These are phyloP conservation scores for Erigeron canadensis DNA, from an alignment of 129 eudicot genomes.

Conservation along the genomic window DNA sequence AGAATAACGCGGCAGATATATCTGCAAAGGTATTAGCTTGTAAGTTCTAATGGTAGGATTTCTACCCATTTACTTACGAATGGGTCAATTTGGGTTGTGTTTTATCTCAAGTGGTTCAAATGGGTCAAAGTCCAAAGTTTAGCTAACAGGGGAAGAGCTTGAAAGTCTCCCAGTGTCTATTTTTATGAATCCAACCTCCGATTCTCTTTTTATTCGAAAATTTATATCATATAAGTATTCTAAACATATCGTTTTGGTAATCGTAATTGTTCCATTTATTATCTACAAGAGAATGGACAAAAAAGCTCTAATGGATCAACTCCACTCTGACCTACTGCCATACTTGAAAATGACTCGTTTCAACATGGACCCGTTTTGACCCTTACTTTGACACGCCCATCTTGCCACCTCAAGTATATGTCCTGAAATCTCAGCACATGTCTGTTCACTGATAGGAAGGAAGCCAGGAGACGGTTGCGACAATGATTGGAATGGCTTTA, in stretches of 20 bases:
- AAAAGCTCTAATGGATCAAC: too few species aligned
- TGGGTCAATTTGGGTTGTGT: neutral
- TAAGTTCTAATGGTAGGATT: neutral
- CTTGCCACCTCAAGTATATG: neutral
- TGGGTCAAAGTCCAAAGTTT: slow-evolving; percentile 1
- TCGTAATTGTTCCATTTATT: too few species aligned
- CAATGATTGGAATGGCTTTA: slow-evolving; percentile 97
- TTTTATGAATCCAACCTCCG: too few species aligned
- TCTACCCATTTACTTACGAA: neutral
- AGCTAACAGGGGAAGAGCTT: neutral
- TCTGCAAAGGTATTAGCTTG: slow-evolving; percentile 77
- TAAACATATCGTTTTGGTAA: too few species aligned
- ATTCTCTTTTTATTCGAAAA: too few species aligned
- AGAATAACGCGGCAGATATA: slow-evolving; percentile 97
- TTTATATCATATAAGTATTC: too few species aligned
- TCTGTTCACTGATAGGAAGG: slow-evolving; percentile 61
- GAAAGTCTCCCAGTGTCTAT: neutral
- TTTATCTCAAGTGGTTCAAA: neutral
- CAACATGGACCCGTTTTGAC: too few species aligned
- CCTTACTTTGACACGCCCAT: too few species aligned
- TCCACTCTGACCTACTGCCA: too few species aligned
- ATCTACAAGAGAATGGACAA: too few species aligned
- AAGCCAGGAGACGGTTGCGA: slow-evolving; percentile 97
- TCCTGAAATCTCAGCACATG: neutral
- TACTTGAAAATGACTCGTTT: too few species aligned